phyloP scores from a whole-genome alignment of 1,284 basidiomycete species.

The Ceratobasidium sp. region DNA sequence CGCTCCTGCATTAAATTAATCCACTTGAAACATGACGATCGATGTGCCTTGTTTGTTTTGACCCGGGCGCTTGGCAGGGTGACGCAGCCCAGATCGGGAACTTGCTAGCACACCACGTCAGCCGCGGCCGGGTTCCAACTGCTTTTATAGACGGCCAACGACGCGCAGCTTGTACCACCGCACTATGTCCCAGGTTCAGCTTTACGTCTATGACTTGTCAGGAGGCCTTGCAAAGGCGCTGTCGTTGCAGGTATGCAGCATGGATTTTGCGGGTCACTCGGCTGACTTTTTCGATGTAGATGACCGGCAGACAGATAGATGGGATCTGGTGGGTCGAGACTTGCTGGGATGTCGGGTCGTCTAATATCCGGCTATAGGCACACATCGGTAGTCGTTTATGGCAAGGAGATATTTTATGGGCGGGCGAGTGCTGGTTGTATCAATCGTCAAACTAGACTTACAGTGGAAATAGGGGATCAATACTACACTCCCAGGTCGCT shows the following conservation, averaged over 20 bases:
- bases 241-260: constrained; percentile 77
- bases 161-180: background rate
- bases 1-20: constrained; percentile 43
- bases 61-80: background rate
- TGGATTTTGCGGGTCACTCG: constrained; percentile 79
- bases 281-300: constrained; percentile 73
- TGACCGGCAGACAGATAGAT: constrained; percentile 88
- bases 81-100: constrained; percentile 38
- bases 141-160: background rate
- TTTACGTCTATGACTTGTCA: constrained; percentile 92
- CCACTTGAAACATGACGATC: constrained; percentile 12
- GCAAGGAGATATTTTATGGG: constrained; percentile 88
- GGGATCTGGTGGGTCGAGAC: constrained; percentile 76
- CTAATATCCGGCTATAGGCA: constrained; percentile 65
- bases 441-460: constrained; percentile 1
- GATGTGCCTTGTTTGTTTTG: constrained; percentile 1
- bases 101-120: constrained; percentile 41
- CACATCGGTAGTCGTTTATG: constrained; percentile 88
- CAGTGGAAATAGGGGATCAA: constrained; percentile 65
- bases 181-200: constrained; percentile 64
- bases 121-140: background rate
- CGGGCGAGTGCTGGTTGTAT: constrained; percentile 55
- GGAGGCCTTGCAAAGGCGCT: constrained; percentile 83
- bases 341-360: background rate
- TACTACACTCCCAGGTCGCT: constrained; percentile 72